Evolutionary conservation across 306 rosid species (phyloP).

Genomic region (Cucurbita argyrosperma): DNA sequence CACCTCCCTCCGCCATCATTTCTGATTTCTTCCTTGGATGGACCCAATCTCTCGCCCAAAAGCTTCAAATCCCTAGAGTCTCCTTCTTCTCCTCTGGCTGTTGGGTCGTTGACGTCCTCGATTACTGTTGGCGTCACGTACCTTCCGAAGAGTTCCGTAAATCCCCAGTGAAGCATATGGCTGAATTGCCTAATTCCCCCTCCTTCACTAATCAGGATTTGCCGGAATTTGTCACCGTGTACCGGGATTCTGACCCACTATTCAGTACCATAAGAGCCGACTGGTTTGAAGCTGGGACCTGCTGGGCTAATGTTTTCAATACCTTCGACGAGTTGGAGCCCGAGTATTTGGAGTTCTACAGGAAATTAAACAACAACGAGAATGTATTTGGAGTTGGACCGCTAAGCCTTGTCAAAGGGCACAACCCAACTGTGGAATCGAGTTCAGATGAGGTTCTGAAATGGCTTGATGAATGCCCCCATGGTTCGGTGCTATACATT

Average conservation of each 20-base stretch:
- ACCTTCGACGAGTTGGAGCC: conserved; percentile 27
- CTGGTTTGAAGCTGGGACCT: background rate
- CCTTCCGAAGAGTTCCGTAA: background rate
- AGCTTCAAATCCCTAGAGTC: conserved; percentile 20
- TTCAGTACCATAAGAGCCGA: background rate
- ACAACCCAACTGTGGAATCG: background rate
- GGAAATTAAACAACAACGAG: background rate
- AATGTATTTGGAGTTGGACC: conserved; percentile 37
- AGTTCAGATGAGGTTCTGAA: background rate
- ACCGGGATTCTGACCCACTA: conserved; percentile 27
- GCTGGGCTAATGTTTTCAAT: conserved; percentile 30
- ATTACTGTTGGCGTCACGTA: conserved; percentile 11
- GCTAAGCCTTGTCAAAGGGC: background rate
- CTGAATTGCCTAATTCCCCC: conserved; percentile 21
- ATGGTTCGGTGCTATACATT: conserved; percentile 46
- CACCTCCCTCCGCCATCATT: conserved; percentile 31
- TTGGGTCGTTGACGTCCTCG: background rate
- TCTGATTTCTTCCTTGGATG: conserved; percentile 45
- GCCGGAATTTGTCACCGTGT: conserved; percentile 11
- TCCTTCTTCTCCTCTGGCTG: conserved; percentile 14
- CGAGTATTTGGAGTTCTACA: conserved; percentile 12
- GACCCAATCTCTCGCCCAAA: conserved; percentile 15
- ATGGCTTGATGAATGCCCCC: conserved; percentile 43
- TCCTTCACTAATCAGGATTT: conserved; percentile 31
- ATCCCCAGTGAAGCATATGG: background rate